A percentile compares a stretch with the other conserved stretches of the same genome.
These are phyloP conservation scores for Blastobotrys petasosporus DNA, from an alignment of 1,139 yeast genomes.

Conservation along the genomic window DNA sequence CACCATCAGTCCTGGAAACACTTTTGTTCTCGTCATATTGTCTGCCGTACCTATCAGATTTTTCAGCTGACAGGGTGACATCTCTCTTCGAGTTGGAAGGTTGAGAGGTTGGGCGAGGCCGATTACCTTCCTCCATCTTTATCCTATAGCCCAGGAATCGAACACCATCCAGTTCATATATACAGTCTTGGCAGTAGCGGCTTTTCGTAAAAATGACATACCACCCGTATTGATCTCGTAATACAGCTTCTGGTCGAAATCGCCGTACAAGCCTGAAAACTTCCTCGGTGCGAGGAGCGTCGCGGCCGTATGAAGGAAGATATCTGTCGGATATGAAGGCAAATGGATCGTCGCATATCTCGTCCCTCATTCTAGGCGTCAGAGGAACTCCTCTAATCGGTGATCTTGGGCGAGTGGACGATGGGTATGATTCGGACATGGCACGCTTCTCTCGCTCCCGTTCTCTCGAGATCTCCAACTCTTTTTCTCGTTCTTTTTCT, in stretches of 20 bases:
- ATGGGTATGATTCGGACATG: too few relatives aligned
- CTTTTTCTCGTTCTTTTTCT: slow-evolving; percentile 10
- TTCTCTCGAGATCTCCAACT: not conserved
- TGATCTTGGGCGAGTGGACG: too few relatives aligned
- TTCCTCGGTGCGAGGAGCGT: not conserved
- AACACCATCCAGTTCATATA: not conserved
- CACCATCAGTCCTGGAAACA: too few relatives aligned
- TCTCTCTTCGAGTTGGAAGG: slow-evolving; percentile 45
- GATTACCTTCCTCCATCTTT: slow-evolving; percentile 18
- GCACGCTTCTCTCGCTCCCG: not conserved
- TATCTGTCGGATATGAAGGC: not conserved
- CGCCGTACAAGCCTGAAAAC: not conserved
- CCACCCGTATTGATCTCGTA: slow-evolving; percentile 6
- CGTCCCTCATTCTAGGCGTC: not conserved
- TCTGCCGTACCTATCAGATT: slow-evolving; percentile 32
- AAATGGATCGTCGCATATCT: not conserved
- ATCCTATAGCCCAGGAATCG: not conserved
- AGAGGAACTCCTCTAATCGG: not conserved
- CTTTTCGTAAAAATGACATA: not conserved
- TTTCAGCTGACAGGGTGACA: slow-evolving; percentile 55
- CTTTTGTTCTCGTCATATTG: too few relatives aligned
- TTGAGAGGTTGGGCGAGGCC: slow-evolving; percentile 7
- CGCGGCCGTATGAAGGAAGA: slow-evolving; percentile 3
- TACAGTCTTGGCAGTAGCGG: not conserved
- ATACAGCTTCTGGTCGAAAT: not conserved